Evolutionary conservation across 2,329 filamentous ascomycete species (phyloP), one percentile per base, ranked within the genome.

Genomic region (Alternaria dauci): DNA sequence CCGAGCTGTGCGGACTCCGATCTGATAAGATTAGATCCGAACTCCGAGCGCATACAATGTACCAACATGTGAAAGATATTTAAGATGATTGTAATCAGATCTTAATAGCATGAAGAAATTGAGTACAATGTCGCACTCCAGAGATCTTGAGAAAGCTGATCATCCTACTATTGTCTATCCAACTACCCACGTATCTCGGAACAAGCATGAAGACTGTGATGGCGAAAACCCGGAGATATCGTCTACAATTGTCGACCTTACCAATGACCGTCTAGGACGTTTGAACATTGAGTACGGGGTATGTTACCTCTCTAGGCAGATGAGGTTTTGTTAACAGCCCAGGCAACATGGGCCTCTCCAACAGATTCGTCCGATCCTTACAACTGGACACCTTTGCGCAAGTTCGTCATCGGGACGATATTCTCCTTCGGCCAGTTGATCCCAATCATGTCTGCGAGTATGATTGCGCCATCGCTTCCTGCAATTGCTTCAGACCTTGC

Each of bases 301-400:
- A 12, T 30, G 28, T 12, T 11, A 5, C 11, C 4, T 30, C 11
- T 2, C 28, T 30, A 30, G 28, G 28, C 2, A 1, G 28, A 12
- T 30, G 28, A 12, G 0, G 11, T 30, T 0, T 30, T 30, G 11
- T 8, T 30, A 30, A 30, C 28, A 30, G 1, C 28, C 4, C 11
- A 30, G 28, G 28, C 28, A 12, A 30, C 28, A 30, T 30, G 28
- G 28, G 43, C 34, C 16, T 58, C 55, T 7, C 63, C 70, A 16
- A 60, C 63, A 18, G 71, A 75, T 44, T 59, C 66, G 1, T 63
- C 68, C 4, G 76, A 79, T 42, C 76, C 77, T 30, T 68, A 67
- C 53, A 77, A 76, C 52, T 79, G 77, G 63, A 66, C 5, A 18
- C 26, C 11, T 54, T 64, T 20, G 38, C 54, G 8, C 26, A 74